Evolutionary conservation across 306 rosid species (phyloP), one percentile per base, ranked within the genome.

Genomic region (Acmispon strigosus): DNA sequence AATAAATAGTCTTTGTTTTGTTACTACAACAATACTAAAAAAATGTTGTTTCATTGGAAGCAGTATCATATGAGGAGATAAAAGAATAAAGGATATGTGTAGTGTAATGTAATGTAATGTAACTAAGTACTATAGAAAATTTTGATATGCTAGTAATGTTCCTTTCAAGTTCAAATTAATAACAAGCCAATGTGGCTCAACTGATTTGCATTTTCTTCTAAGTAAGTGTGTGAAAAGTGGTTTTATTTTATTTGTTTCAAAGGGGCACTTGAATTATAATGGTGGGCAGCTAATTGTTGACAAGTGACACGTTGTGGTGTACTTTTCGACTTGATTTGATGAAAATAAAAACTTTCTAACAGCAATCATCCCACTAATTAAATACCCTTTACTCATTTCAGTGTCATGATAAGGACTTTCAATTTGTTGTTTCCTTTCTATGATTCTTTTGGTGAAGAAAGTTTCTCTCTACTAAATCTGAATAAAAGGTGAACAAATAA

Each of bases 351-450:
- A 55, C 70, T 71, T 64, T 53, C 36, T 71, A 50, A 36, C 18
- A 2, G 2, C 60, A 62, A 63, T 70, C 16, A 53, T 16, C 24
- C 62, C 56, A 64, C 49, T 44, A 55, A 37, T 61, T 36, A 54
- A 32, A 11, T 78, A 32, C 8, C 11, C 6, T 44, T 62, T 54
- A 45, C 63, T 70, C 36, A 77, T 45, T 39, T 78, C 29, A 45
- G 6, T 36, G 41, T 64, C 66, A 47, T 13, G 11, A 54, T 24
- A 18, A 19, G 3, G 29, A 62, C 68, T 32, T 8, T 3, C 8
- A 29, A 1, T 20, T 58, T 36, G 11, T 5, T 32, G 37, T 32
- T 5, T 76, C 75, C 56, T 60, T 43, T 69, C 49, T 37, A 69
- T 39, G 14, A 34, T 51, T 34, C 50, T 50, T 36, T 1, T 10